Evolutionary conservation across 257 asterid genomes (phyloP), one percentile per base, ranked within the genome.

Genomic region (Petrea volubilis): DNA sequence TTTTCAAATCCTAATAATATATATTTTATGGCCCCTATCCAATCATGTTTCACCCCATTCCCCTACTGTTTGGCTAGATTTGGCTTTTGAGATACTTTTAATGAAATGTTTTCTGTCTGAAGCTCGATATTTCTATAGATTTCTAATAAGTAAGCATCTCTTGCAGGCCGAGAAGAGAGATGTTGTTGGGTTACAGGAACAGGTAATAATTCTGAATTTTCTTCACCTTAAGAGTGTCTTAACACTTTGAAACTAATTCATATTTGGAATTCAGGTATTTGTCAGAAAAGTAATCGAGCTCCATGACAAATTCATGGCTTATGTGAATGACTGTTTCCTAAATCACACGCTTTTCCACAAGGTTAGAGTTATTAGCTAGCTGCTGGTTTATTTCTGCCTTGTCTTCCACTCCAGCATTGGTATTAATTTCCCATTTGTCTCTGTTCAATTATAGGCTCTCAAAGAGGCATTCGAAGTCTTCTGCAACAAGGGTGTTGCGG

Each of bases 301-400:
- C 70, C 99, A 94, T 36, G 97, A 94, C 90, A 93, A 93, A 80
- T 93, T 79, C 87, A 85, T 93, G 84, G 88, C 94, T 9, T 88
- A 90, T 81, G 99, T 94, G 66, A 88, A 87, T 67, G 86, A 85
- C 46, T 94, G 99, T 73, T 94, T 91, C 73, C 79, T 74, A 74
- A 89, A 94, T 75, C 95, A 91, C 78, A 85, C 99, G 2, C 97
- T 94, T 76, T 94, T 94, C 84, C 99, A 94, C 81, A 94, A 94
- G 98, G 98, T 93, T 71, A 74, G 87, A 65, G 43, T 78, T 21
- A 49, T 64, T 55, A 14, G 55, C 33, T 51, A 44, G 15, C 56
- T 60, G 24, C 58, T n/a, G 77, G 13, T 58, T 63, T 57, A 9
- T 71, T 55, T 25, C 52, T 25, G 9, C 63, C 24, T 29, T 17